Evolutionary conservation across 768 basidiomycete genomes (phyloP).

Genomic region (Mrakia hoshinonis): DNA sequence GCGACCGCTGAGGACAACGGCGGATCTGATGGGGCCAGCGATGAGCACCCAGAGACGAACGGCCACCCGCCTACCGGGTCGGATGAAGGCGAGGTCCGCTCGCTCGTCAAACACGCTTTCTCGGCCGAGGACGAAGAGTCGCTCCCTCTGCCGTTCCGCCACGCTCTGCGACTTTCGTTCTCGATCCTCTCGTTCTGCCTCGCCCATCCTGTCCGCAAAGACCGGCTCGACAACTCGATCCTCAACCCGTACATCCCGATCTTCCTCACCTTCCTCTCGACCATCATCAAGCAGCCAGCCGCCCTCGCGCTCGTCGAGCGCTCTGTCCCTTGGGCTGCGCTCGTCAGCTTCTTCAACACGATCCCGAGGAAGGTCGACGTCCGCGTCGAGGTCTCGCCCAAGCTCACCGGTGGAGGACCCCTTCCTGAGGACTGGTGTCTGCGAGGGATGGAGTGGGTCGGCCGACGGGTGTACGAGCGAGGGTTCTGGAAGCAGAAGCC

Average conservation of each 20-base stretch:
- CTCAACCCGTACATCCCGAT: constrained; percentile 82
- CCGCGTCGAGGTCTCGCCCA: constrained; percentile 41
- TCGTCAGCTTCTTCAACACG: constrained; percentile 57
- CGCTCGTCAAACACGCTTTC: constrained; percentile 23
- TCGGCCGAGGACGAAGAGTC: constrained; percentile 28
- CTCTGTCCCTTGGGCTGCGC: constrained; percentile 70
- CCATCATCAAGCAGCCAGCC: constrained; percentile 57
- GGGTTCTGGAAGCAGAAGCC: constrained; percentile 77
- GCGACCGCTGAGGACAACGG: neutral
- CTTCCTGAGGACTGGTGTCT: constrained; percentile 91
- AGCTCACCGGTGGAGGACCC: constrained; percentile 60
- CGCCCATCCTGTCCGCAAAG: constrained; percentile 47
- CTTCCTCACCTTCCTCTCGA: constrained; percentile 79
- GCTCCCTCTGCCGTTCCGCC: constrained; percentile 58
- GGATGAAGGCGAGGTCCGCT: constrained; percentile 29
- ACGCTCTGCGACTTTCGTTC: constrained; percentile 71
- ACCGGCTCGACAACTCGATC: constrained; percentile 43
- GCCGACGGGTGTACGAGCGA: constrained; percentile 77
- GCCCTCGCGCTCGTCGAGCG: constrained; percentile 61
- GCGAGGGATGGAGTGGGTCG: constrained; percentile 94
- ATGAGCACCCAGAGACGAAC: neutral
- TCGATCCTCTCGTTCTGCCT: constrained; percentile 65
- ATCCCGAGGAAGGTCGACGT: constrained; percentile 47
- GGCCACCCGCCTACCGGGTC: neutral
- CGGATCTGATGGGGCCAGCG: constrained; percentile 3